Evolutionary conservation across 2,329 filamentous ascomycete species (phyloP).

Genomic region (Orbilia ellipsospora): DNA sequence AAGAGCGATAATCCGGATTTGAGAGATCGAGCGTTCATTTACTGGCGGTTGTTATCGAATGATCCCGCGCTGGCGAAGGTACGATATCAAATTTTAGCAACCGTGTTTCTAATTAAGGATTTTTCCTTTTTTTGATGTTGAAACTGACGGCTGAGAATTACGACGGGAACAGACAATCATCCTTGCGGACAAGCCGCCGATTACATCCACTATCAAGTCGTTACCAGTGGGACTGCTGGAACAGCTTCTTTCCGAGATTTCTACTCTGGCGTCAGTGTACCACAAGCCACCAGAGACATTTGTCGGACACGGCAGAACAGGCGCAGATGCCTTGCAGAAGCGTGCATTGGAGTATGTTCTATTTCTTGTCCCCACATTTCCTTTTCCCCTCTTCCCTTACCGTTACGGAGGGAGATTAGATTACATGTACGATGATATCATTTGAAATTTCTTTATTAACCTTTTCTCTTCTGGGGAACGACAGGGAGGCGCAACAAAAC

Average conservation of each 20-base stretch:
- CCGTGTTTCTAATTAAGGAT: no score
- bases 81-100: constrained; percentile 43
- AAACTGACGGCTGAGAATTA: constrained; percentile 29
- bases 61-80: constrained; percentile 91
- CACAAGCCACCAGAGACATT: constrained; percentile 99
- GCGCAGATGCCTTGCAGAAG: constrained; percentile 91
- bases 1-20: constrained; percentile 99
- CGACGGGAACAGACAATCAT: constrained; percentile 74
- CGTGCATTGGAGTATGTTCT: constrained; percentile 81
- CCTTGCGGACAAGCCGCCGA: constrained; percentile 91
- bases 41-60: constrained; percentile 94
- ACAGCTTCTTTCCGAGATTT: constrained; percentile 88
- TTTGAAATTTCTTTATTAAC: background rate
- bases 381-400: background rate
- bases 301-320: constrained; percentile 91
- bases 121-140: background rate
- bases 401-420: background rate
- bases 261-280: constrained; percentile 95
- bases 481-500: constrained; percentile 85
- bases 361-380: background rate
- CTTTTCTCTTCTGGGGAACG: constrained; percentile 22
- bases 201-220: constrained; percentile 91
- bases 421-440: background rate
- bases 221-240: constrained; percentile 86
- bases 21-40: constrained; percentile 94